Evolutionary conservation across 2,329 filamentous ascomycete species (phyloP), one percentile per base, ranked within the genome.

Genomic region (Fusarium sulawesiense): DNA sequence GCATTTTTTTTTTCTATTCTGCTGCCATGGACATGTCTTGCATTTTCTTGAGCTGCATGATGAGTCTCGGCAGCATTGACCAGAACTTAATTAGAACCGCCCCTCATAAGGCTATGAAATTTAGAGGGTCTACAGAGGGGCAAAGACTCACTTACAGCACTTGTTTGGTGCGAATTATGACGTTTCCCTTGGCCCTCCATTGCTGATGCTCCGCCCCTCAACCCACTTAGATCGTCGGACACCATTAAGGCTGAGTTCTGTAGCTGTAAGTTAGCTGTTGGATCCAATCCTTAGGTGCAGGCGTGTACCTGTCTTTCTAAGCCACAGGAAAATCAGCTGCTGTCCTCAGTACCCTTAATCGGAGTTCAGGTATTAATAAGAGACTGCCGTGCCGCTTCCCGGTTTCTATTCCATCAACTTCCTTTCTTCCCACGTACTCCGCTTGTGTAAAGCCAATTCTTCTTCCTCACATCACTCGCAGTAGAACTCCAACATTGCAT

Each of bases 181-280:
- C 69, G 68, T 70, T 57, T 51, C 45, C 61, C 42, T 48, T 58
- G 60, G 49, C 42, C 55, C 32, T 34, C 32, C 32, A 41, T 57
- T 51, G 49, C 51, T 56, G 42, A 32, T 70, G 53, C 69, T 72
- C 70, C 65, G 63, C 70, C 64, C 55, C 55, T 49, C 40, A 46
- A 30, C 60, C 68, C 68, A 71, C 68, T 65, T 68, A 51, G 68
- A 64, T 60, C 62, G 53, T 61, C 34, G 34, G 34, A 37, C 67
- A 64, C 68, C 51, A 53, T 49, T 46, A 50, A 68, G 68, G 68
- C 68, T 71, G 64, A 71, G 68, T 41, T 16, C 23, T 41, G 49
- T 27, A 51, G 49, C 25, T n/a, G 25, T 57, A 70, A 37, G 34
- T 37, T 37, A 37, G 34, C 34, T 37, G 34, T 37, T 37, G 21